These are phyloP conservation scores for Suillus americanus DNA, from an alignment of 768 basidiomycete genomes.

Conservation along the genomic window DNA sequence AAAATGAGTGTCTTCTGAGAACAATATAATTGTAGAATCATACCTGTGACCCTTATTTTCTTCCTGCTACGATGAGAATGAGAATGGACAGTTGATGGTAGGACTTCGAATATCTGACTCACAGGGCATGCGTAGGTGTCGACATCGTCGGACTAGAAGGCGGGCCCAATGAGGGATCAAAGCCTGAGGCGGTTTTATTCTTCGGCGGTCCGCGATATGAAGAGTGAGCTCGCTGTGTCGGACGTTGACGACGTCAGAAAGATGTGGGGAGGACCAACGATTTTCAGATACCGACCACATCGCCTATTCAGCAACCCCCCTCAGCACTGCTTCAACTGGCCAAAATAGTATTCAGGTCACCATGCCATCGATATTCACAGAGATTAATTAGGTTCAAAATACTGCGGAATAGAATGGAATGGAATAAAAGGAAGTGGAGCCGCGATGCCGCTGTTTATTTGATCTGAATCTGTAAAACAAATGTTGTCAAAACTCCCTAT, in stretches of 20 bases:
- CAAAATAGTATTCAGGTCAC: not conserved
- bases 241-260: constrained; percentile 18
- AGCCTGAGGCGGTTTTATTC: not conserved
- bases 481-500: no score
- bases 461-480: no score
- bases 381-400: not conserved
- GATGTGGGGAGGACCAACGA: constrained; percentile 10
- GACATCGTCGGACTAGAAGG: constrained; percentile 28
- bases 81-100: constrained; percentile 4
- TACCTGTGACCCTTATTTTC: constrained; percentile 81
- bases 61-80: constrained; percentile 43
- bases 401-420: not conserved
- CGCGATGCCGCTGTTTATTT: no score
- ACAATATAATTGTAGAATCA: constrained; percentile 15
- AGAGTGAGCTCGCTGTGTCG: constrained; percentile 1
- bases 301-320: not conserved
- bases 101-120: constrained; percentile 11
- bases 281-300: constrained; percentile 33
- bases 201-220: not conserved
- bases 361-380: not conserved
- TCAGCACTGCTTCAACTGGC: constrained; percentile 7
- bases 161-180: constrained; percentile 1
- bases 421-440: no score
- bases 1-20: constrained; percentile 2
- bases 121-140: constrained; percentile 25